A percentile compares a stretch with the other conserved stretches of the same genome.
phyloP scores from a whole-genome alignment of 1,139 yeast species.

The Yamadazyma trypodendri region DNA sequence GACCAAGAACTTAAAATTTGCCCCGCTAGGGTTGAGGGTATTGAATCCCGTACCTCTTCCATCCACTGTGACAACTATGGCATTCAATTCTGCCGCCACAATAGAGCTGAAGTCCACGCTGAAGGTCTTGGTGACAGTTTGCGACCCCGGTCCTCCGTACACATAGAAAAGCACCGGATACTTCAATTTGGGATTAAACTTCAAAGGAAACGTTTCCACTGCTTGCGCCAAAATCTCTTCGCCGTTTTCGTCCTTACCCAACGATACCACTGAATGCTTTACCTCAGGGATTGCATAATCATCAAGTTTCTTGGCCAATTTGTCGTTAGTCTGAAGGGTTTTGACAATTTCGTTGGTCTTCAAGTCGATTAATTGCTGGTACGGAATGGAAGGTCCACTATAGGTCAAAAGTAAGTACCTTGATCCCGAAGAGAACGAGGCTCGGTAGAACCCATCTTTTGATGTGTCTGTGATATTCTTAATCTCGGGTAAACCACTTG shows the following conservation, averaged over 20 bases:
- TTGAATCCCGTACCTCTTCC: conserved; percentile 83
- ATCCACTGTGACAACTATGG: conserved; percentile 76
- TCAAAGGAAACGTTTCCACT: conserved; percentile 62
- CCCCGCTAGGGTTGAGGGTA: conserved; percentile 35
- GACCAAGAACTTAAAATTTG: conserved; percentile 59
- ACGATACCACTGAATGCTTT: conserved; percentile 46
- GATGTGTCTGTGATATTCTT: conserved; percentile 53
- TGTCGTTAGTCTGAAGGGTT: conserved; percentile 50
- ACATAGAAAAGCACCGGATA: conserved; percentile 74
- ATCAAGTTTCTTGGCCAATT: conserved; percentile 35
- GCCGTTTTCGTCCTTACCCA: conserved; percentile 45
- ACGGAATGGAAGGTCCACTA: conserved; percentile 67
- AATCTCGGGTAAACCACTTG: conserved; percentile 30
- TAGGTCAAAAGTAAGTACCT: conserved; percentile 59
- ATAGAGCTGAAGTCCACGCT: conserved; percentile 60
- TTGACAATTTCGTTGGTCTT: conserved; percentile 30
- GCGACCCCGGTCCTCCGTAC: conserved; percentile 86
- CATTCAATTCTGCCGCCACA: conserved; percentile 65
- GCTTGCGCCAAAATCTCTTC: conserved; percentile 49
- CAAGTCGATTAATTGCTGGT: conserved; percentile 62
- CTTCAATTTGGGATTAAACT: conserved; percentile 51
- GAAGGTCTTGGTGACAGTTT: conserved; percentile 56
- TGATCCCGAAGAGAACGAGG: conserved; percentile 67
- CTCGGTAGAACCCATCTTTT: conserved; percentile 64
- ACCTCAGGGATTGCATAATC: conserved; percentile 50